These are phyloP conservation scores for Drosera capensis DNA, from an alignment of 148 eudicot species.

Conservation along the genomic window DNA sequence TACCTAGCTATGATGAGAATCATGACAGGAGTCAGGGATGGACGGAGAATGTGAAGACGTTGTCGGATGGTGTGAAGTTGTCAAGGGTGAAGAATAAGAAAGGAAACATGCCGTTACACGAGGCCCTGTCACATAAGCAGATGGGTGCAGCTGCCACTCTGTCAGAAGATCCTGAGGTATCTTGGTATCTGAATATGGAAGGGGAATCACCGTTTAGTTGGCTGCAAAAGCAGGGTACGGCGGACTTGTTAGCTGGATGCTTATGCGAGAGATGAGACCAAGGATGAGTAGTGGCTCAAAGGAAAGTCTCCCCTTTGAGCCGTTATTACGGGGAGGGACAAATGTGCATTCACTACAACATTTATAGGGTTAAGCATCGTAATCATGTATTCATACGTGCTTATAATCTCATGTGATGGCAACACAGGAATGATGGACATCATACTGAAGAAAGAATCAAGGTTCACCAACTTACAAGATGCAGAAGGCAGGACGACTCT, in stretches of 20 bases:
- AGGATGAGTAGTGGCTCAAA: no score
- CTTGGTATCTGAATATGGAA: not conserved
- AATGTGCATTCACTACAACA: no score
- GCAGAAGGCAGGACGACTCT: conserved; percentile 3
- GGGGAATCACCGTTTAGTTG: not conserved
- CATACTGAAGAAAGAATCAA: not conserved
- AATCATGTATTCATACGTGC: no score
- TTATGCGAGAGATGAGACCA: no score
- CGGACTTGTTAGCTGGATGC: no score
- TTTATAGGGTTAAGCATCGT: no score
- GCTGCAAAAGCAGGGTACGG: not conserved
- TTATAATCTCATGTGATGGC: no score
- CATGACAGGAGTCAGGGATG: not conserved
- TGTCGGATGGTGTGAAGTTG: not conserved
- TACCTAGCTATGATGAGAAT: no score
- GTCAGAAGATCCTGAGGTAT: not conserved
- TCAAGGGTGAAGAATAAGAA: not conserved
- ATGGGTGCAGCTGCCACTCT: not conserved
- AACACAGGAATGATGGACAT: not conserved
- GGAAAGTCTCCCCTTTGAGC: no score
- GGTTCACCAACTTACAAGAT: not conserved
- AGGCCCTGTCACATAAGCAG: no score
- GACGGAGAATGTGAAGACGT: conserved; percentile 7
- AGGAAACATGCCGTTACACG: not conserved
- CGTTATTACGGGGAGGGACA: no score